Conservation (phyloP, 2,329 filamentous ascomycete genomes). For the Cordyceps cicadae region DNA sequence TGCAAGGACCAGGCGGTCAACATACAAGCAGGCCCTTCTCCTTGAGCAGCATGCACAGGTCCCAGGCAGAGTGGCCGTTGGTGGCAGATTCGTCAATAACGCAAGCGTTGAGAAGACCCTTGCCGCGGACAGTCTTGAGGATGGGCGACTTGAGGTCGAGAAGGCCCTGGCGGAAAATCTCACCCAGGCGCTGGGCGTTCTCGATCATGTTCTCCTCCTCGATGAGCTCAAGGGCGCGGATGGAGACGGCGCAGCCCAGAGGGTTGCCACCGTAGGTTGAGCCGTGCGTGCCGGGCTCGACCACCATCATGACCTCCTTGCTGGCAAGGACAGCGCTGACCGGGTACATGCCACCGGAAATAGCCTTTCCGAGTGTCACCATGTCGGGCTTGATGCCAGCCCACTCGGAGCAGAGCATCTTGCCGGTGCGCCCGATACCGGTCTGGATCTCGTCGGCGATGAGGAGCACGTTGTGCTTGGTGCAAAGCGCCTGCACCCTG, state of each 20-base stretch:
- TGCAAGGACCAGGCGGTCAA: slow-evolving; percentile 14
- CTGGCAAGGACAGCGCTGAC: slow-evolving; percentile 84
- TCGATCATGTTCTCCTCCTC: slow-evolving; percentile 84
- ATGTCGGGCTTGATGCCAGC: slow-evolving; percentile 91
- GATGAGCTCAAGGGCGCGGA: slow-evolving; percentile 87
- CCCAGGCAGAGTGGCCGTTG: slow-evolving; percentile 84
- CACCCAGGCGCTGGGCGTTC: slow-evolving; percentile 71
- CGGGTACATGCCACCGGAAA: slow-evolving; percentile 98
- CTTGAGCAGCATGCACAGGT: slow-evolving; percentile 92
- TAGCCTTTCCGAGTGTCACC: slow-evolving; percentile 91
- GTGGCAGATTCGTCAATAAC: slow-evolving; percentile 88
- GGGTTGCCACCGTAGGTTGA: slow-evolving; percentile 99
- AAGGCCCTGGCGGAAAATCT: slow-evolving; percentile 74
- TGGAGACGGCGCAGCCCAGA: slow-evolving; percentile 87
- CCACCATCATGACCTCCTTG: slow-evolving; percentile 87
- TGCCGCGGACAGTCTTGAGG: slow-evolving; percentile 77
- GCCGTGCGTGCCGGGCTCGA: slow-evolving; percentile 94
- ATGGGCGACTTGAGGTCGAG: slow-evolving; percentile 68
- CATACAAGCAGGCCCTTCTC: slow-evolving; percentile 85
- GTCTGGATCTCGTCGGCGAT: slow-evolving; percentile 99
- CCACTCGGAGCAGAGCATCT: slow-evolving; percentile 92
- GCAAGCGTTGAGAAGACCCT: slow-evolving; percentile 90
- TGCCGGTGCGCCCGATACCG: slow-evolving; percentile 88
- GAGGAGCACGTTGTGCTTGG: slow-evolving; percentile 88
- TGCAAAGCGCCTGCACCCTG: slow-evolving; percentile 75